Base-by-base conservation (phyloP, 306 rosid species). In the Begonia fuchsioides region DNA sequence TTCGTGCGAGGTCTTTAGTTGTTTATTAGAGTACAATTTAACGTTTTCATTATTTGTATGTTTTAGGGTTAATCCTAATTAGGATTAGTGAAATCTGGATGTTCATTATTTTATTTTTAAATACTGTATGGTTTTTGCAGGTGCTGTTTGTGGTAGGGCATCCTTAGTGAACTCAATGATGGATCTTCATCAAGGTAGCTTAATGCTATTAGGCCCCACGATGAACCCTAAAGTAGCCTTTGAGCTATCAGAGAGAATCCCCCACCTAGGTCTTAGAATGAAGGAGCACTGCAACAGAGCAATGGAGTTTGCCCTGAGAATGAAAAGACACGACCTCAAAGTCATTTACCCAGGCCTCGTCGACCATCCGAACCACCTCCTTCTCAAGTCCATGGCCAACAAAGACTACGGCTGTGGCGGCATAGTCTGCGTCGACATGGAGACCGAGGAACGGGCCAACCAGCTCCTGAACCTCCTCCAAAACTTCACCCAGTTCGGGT, bases 191-290 rank as follows among this genome's bases (percentile, higher is more conserved):
- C 98, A 90, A 62, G 96, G 98, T 3, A 40, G 93, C 8, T 58
- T 90, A 12, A 85, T 90, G 98, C 67, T 90, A 6, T 44, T 85
- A 26, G 98, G 98, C 2, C 98, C 98, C 8, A 90, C 98, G 2
- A 85, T 90, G 98, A 85, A 90, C 50, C 44, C 98, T 1, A 90
- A 90, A 58, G 83, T 90, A 5, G 98, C 98, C 7, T 90, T 80
- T 9, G 98, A 90, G 46, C 81, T 90, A 0, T 66, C 98, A 0
- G 94, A 85, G 62, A 72, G 98, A 60, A 68, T 90, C 38, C 96
- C 98, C 0, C 98, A 90, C 47, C 53, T 82, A 52, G 80, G 72
- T 1, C 49, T 84, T 4, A 68, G 95, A 17, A 81, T 90, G 85
- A 84, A 84, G 51, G 97, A 84, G 40, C 97, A 90, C 43, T 66